phyloP scores from a whole-genome alignment of 768 basidiomycete genomes.

The Mycena maculata region DNA sequence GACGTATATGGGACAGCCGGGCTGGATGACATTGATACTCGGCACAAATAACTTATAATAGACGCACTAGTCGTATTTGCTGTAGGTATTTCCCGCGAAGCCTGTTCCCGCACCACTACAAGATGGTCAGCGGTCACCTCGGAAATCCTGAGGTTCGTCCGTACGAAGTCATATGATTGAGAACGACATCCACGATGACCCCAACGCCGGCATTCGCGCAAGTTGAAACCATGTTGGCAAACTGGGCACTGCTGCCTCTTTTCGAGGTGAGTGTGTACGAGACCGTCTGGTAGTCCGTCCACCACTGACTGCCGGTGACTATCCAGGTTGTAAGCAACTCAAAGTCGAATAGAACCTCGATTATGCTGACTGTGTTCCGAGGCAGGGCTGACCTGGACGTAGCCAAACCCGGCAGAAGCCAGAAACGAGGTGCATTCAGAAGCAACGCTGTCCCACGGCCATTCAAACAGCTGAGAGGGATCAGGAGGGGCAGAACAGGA shows the following conservation, averaged over 20 bases:
- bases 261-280: conserved; percentile 58
- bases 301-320: conserved; percentile 48
- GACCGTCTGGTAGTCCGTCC: conserved; percentile 63
- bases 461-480: conserved; percentile 54
- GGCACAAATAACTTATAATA: not conserved
- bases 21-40: not conserved
- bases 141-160: not conserved
- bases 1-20: conserved; percentile 36
- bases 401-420: conserved; percentile 58
- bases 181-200: conserved; percentile 49
- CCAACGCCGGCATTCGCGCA: conserved; percentile 46
- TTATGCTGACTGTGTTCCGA: conserved; percentile 54
- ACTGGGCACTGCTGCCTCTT: conserved; percentile 52
- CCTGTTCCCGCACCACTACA: conserved; percentile 39
- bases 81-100: conserved; percentile 37
- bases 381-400: conserved; percentile 43
- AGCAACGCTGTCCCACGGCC: conserved; percentile 55
- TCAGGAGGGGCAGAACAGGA: not conserved
- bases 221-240: conserved; percentile 41
- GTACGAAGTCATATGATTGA: conserved; percentile 54
- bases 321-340: not conserved
- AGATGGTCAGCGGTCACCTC: no score
- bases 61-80: conserved; percentile 43
- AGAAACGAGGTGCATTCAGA: conserved; percentile 59
- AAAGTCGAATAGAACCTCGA: no score